Evolutionary conservation across 1,284 basidiomycete genomes (phyloP), one percentile per base, ranked within the genome.

Genomic region (Sanghuangporus baumii): DNA sequence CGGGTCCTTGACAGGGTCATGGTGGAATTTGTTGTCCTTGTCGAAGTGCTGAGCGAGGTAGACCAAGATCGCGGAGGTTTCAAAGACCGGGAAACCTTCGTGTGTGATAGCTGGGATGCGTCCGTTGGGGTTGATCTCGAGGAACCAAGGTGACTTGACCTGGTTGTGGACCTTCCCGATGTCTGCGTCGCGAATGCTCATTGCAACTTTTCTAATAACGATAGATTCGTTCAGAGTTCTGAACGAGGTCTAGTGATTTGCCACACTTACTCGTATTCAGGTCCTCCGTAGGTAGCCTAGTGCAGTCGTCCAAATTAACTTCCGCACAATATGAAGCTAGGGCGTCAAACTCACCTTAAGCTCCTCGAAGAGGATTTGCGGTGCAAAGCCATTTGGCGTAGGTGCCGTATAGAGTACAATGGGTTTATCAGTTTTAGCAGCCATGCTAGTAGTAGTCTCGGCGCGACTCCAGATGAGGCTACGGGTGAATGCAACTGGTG

Each of bases 91-190:
- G 67, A 81, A 80, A 63, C 80, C 75, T 65, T 75, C 71, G 40
- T 78, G 73, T 36, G 74, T 71, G 60, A 82, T 70, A 8, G 79
- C 78, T 6, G 84, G 84, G 68, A 85, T 85, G 50, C 82, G 76
- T 1, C 84, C 84, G 71, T 86, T 86, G 8, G 84, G 84, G 75
- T 85, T 85, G 71, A 86, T 77, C 70, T 78, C 61, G 65, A 84
- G 72, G 74, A 79, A 84, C 78, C 79, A 82, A 36, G 76, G 76
- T 69, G 82, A 74, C 72, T 83, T 84, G 74, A 83, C 81, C 57
- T 77, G 75, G 66, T 78, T 80, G 31, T 63, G 62, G 7, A 63
- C 62, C 67, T 76, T 76, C 43, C 66, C 68, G 50, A 76, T 70
- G 62, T 76, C 71, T 61, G 62, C 57, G 57, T 63, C 62, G 9